Evolutionary conservation across 805 yeast species (phyloP).

Genomic region (Starmera dryadoides): DNA sequence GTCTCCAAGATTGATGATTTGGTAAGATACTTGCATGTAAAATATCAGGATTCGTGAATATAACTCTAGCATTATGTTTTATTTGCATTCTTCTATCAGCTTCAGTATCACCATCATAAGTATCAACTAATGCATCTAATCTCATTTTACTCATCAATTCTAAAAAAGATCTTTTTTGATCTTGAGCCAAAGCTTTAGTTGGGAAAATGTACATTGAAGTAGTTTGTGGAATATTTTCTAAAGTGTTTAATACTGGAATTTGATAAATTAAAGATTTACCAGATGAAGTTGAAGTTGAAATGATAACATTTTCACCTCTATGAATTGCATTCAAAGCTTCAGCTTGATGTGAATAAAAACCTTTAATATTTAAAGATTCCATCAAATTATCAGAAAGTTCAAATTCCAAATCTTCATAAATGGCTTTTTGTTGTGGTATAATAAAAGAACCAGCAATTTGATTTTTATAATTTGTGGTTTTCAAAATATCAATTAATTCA

Average conservation of each 20-base stretch:
- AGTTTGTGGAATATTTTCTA: conserved; percentile 31
- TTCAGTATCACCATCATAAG: conserved; percentile 94
- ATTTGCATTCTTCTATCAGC: conserved; percentile 42
- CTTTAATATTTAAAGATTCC: conserved; percentile 41
- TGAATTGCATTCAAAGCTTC: conserved; percentile 60
- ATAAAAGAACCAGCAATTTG: conserved; percentile 55
- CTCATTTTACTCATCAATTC: conserved; percentile 48
- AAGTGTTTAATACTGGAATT: conserved; percentile 58
- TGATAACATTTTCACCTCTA: conserved; percentile 60
- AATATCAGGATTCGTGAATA: conserved; percentile 95
- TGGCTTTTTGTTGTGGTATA: conserved; percentile 39
- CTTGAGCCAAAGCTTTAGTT: conserved; percentile 96
- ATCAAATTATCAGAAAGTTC: conserved; percentile 44
- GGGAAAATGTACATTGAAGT: conserved; percentile 91
- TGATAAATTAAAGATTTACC: conserved; percentile 95
- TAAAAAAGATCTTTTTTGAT: conserved; percentile 78
- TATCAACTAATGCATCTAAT: conserved; percentile 49
- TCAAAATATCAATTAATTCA: conserved; percentile 42
- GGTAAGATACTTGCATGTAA: conserved; percentile 83
- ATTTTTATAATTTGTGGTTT: conserved; percentile 45
- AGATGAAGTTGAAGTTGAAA: conserved; percentile 93
- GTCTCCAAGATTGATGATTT: conserved; percentile 63
- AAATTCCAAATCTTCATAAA: conserved; percentile 33
- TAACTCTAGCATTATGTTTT: conserved; percentile 61
- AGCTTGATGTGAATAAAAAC: conserved; percentile 76